Conservation (phyloP, 169 alveolate species). For the Plasmodium knowlesi region DNA sequence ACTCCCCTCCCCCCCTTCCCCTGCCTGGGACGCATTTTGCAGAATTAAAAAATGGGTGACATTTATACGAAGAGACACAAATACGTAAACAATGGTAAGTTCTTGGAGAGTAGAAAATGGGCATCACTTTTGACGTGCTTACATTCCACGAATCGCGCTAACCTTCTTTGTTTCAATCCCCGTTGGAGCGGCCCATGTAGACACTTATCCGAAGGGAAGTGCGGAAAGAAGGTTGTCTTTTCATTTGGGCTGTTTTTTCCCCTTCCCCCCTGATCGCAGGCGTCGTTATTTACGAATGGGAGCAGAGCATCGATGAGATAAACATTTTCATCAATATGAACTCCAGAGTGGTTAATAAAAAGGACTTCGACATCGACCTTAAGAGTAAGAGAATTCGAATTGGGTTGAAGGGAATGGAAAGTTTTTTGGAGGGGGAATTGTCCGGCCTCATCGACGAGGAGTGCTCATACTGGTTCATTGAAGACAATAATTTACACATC, state of each 20-base stretch:
- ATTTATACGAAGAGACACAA: conserved; percentile 64
- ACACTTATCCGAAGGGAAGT: background rate
- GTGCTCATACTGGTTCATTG: conserved; percentile 72
- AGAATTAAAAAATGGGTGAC: conserved; percentile 46
- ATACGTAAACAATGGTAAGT: conserved; percentile 56
- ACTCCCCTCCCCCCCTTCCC: background rate
- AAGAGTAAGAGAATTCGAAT: conserved; percentile 40
- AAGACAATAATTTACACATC: conserved; percentile 67
- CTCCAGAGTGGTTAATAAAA: conserved; percentile 29
- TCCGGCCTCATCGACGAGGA: conserved; percentile 56
- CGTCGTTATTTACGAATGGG: conserved; percentile 67
- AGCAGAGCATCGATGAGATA: conserved; percentile 61
- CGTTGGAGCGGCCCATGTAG: background rate
- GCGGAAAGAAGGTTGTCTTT: background rate
- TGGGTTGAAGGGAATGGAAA: conserved; percentile 42
- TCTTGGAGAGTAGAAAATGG: background rate
- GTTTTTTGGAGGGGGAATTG: conserved; percentile 66
- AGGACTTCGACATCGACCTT: conserved; percentile 40
- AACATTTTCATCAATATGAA: conserved; percentile 51
- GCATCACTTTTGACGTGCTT: background rate
- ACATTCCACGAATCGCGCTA: background rate
- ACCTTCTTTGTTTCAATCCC: background rate
- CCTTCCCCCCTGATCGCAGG: conserved; percentile 6
- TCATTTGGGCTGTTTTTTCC: background rate
- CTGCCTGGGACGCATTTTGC: background rate